Base-by-base conservation (phyloP, 306 rosid genomes). In the Cyclanthera cordifolia region DNA sequence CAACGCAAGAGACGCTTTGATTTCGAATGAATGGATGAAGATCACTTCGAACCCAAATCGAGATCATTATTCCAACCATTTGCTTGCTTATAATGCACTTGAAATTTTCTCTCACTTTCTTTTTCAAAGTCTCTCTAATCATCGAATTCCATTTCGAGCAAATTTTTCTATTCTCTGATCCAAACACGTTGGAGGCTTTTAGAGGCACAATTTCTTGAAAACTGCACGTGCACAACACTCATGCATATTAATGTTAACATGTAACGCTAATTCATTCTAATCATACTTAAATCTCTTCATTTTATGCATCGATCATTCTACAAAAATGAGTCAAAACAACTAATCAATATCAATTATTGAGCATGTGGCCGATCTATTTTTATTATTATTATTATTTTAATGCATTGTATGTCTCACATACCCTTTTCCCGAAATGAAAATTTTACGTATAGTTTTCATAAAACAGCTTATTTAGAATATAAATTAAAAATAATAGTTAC, bases 171-270 rank as follows among this genome's bases (percentile, higher is more conserved):
- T 84, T 87, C 66, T 90, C 96, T 3, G 84, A 80, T 47, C 96
- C 95, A 41, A 92, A 71, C 9, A 92, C 93, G 43, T 85, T 92
- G n/a, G 93, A 82, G 24, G 95, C 90, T 77, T 80, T 84, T 9
- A 92, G 75, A 37, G 98, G 98, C 68, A 92, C 98, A 19, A 89
- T 72, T 80, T 92, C 98, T 79, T 92, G 96, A 74, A 92, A 92
- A 76, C 97, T 92, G 82, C 47, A 77, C 50, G 19, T 16, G 16
- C 14, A 67, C 53, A n/a, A 25, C 39, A 25, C 39, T 20, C 34
- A 9, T 4, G 17, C 17, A 25, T 15, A 34, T 32, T 4, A 34
- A n/a, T n/a, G n/a, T 60, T 60, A 60, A 15, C 21, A 27, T 21
- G 27, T 2, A 52, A 19, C 24, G 17, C 55, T 53, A 53, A 20